These are phyloP conservation scores for Candida insectalens DNA, from an alignment of 805 yeast species.

Conservation along the genomic window DNA sequence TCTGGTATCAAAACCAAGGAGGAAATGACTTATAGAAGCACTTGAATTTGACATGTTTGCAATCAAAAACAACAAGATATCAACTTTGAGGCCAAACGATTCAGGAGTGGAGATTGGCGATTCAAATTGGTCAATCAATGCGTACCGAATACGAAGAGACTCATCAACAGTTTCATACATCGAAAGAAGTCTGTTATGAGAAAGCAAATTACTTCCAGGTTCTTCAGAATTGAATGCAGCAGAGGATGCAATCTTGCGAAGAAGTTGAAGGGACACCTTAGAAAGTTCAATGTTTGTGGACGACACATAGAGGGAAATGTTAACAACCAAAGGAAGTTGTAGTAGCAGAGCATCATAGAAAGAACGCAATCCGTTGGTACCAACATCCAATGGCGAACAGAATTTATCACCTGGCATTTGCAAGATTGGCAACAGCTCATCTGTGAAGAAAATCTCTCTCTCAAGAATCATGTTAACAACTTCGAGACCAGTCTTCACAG, in stretches of 20 bases:
- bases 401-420: constrained; percentile 30
- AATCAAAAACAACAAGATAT: constrained; percentile 49
- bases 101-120: constrained; percentile 29
- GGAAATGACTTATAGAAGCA: constrained; percentile 49
- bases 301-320: constrained; percentile 68
- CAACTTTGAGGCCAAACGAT: constrained; percentile 40
- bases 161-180: constrained; percentile 72
- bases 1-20: constrained; percentile 60
- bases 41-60: constrained; percentile 32
- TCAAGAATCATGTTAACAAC: constrained; percentile 37
- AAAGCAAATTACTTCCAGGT: constrained; percentile 22
- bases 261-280: constrained; percentile 38
- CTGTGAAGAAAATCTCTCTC: constrained; percentile 51
- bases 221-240: constrained; percentile 31
- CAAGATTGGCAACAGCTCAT: constrained; percentile 41
- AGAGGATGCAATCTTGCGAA: constrained; percentile 35
- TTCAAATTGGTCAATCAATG: constrained; percentile 62
- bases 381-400: constrained; percentile 33
- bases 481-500: constrained; percentile 31
- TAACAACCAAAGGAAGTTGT: constrained; percentile 63
- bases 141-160: constrained; percentile 59
- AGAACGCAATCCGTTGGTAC: constrained; percentile 51
- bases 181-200: constrained; percentile 55
- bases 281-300: constrained; percentile 42
- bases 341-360: constrained; percentile 66